Evolutionary conservation across 2,329 filamentous ascomycete species (phyloP).

Genomic region (Paracoccidioides brasiliensis): DNA sequence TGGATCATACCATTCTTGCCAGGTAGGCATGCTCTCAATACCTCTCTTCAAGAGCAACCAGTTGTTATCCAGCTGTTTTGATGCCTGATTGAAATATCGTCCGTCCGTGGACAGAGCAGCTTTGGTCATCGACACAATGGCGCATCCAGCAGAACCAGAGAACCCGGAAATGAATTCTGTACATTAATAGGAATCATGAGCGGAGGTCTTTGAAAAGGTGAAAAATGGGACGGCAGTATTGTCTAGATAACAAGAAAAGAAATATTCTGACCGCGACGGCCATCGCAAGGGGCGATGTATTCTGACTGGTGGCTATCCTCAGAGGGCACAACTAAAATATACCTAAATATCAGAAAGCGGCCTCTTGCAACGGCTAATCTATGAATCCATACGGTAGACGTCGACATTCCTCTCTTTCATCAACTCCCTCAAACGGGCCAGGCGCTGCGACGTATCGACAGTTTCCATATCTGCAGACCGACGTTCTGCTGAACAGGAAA

Average conservation of each 20-base stretch:
- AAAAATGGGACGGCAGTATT: neutral
- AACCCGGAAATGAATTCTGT: slow-evolving; percentile 81
- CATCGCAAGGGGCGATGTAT: slow-evolving; percentile 95
- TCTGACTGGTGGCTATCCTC: slow-evolving; percentile 97
- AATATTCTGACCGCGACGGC: slow-evolving; percentile 50
- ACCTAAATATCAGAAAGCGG: slow-evolving; percentile 25
- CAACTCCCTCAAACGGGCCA: slow-evolving; percentile 62
- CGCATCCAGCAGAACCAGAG: slow-evolving; percentile 86
- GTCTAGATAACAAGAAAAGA: neutral
- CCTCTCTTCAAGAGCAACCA: slow-evolving; percentile 90
- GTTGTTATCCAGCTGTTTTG: slow-evolving; percentile 78
- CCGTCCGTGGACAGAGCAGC: slow-evolving; percentile 89
- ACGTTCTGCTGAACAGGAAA: slow-evolving; percentile 25
- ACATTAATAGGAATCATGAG: slow-evolving; percentile 5
- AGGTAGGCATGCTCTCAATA: slow-evolving; percentile 84
- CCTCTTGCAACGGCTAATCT: slow-evolving; percentile 7
- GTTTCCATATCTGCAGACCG: slow-evolving; percentile 53
- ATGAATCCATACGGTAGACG: slow-evolving; percentile 61
- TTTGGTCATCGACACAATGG: slow-evolving; percentile 72
- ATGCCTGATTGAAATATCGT: slow-evolving; percentile 93
- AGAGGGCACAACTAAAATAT: slow-evolving; percentile 67
- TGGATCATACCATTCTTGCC: slow-evolving; percentile 72
- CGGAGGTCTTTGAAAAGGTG: neutral
- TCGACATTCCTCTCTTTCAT: slow-evolving; percentile 84
- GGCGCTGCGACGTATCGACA: slow-evolving; percentile 64